Conservation (phyloP, 345 rosid genomes). For the Syzygium grande region DNA sequence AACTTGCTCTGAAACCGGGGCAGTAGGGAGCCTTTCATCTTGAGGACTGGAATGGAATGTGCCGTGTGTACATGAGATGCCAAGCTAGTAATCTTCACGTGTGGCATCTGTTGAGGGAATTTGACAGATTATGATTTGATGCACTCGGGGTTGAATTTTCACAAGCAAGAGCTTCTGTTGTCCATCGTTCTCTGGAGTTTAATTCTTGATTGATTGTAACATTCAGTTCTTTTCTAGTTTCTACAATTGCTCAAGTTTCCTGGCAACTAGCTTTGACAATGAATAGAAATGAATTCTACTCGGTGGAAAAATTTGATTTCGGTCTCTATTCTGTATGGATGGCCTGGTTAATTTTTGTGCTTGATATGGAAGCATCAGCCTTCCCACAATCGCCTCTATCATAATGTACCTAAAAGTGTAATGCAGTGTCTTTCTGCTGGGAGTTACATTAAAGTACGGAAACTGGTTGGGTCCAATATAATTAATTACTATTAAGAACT, state of each 20-base stretch:
- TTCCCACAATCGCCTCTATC: background rate
- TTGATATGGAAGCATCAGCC: background rate
- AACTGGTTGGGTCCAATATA: background rate
- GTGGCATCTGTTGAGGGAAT: background rate
- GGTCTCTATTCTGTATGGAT: background rate
- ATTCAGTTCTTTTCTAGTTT: background rate
- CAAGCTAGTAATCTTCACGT: background rate
- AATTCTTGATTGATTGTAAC: background rate
- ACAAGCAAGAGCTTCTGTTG: background rate
- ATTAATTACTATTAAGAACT: background rate
- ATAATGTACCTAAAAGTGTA: background rate
- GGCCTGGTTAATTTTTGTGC: background rate
- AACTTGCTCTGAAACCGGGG: background rate
- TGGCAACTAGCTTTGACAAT: background rate
- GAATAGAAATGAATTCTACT: background rate
- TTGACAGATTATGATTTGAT: background rate
- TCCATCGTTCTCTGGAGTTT: background rate
- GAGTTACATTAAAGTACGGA: background rate
- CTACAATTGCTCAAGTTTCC: background rate
- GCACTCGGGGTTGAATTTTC: background rate
- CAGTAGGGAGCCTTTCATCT: background rate
- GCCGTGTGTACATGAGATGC: background rate
- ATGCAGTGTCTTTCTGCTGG: background rate
- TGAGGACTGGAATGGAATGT: background rate
- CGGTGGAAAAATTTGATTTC: background rate